phyloP scores from a whole-genome alignment of 345 rosid genomes.

The Camelina neglecta region DNA sequence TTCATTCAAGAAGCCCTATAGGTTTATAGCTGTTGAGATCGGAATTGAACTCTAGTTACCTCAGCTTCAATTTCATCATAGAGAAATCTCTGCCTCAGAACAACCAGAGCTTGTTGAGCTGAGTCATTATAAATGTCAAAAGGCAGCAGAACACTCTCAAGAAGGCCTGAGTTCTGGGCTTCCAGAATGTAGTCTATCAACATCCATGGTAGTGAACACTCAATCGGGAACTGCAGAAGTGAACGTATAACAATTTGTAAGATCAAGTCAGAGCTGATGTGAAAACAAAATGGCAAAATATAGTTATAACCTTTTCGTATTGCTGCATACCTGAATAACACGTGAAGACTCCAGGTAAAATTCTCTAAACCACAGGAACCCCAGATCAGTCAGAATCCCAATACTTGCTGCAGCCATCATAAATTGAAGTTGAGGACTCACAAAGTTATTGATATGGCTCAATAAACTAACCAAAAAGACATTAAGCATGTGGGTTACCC shows the following conservation, averaged over 20 bases:
- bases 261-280: constrained; percentile 20
- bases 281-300: constrained; percentile 12
- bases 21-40: constrained; percentile 24
- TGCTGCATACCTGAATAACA: constrained; percentile 82
- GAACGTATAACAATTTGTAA: constrained; percentile 22
- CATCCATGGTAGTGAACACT: constrained; percentile 99
- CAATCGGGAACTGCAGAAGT: constrained; percentile 80
- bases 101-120: constrained; percentile 94
- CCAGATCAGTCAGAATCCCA: constrained; percentile 86
- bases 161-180: constrained; percentile 76
- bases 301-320: constrained; percentile 4
- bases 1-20: constrained; percentile 9
- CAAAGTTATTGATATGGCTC: constrained; percentile 21
- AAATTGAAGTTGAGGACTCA: constrained; percentile 14
- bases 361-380: constrained; percentile 99
- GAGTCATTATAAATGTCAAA: constrained; percentile 99
- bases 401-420: constrained; percentile 73
- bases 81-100: constrained; percentile 88
- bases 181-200: constrained; percentile 89
- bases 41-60: constrained; percentile 51
- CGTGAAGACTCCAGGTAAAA: constrained; percentile 99
- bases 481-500: constrained; percentile 52
- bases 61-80: constrained; percentile 99
- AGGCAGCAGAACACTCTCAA: constrained; percentile 91
- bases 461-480: constrained; percentile 3